Evolutionary conservation across 257 asterid genomes (phyloP).

Genomic region (Solanum ahanhuiri): DNA sequence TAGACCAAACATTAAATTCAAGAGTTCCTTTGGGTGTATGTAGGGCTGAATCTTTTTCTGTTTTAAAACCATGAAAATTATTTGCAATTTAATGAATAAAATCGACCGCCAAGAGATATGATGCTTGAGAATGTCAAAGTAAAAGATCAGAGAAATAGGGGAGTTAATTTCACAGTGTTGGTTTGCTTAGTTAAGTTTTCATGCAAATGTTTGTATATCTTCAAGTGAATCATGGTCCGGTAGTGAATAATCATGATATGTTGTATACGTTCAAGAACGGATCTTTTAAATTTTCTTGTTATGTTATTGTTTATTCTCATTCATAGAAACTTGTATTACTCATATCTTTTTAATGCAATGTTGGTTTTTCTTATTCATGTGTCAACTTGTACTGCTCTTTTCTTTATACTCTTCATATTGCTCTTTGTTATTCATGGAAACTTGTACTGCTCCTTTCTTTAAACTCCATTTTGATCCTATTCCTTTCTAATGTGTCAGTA

Average conservation of each 20-base stretch:
- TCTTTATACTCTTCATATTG: background rate
- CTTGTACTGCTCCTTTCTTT: background rate
- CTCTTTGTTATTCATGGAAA: background rate
- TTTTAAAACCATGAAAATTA: background rate
- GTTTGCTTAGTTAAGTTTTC: background rate
- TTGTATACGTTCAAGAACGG: background rate
- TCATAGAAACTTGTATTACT: background rate
- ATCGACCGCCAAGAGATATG: background rate
- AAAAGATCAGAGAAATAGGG: background rate
- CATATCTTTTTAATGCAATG: background rate
- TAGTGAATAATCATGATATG: background rate
- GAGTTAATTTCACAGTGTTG: background rate
- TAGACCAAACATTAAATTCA: background rate
- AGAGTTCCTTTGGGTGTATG: background rate
- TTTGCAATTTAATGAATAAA: background rate
- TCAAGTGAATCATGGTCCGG: background rate
- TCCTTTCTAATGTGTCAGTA: background rate
- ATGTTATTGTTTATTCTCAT: background rate
- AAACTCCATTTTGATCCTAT: background rate
- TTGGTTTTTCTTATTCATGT: background rate
- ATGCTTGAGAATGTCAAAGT: background rate
- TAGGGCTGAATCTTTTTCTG: background rate
- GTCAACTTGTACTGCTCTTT: background rate
- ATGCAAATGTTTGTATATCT: conserved; percentile 1
- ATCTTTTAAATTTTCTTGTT: background rate